phyloP scores from a whole-genome alignment of 352 stramenopile species.

The Phytophthora cactorum region DNA sequence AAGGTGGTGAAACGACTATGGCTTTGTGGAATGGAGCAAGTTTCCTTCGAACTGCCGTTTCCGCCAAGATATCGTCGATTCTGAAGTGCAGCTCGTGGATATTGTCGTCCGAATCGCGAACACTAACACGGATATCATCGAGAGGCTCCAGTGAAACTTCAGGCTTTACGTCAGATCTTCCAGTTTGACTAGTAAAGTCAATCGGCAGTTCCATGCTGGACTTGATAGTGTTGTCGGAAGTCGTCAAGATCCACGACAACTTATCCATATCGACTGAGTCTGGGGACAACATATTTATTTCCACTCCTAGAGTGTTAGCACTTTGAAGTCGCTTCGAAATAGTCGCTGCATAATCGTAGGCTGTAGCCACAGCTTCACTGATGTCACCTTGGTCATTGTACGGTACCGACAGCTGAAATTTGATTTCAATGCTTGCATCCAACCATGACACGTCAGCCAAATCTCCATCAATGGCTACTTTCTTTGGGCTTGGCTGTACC shows the following conservation, averaged over 20 bases:
- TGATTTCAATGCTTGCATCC: slow-evolving; percentile 35
- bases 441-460: slow-evolving; percentile 17
- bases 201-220: slow-evolving; percentile 22
- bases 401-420: slow-evolving; percentile 49
- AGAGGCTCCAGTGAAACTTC: slow-evolving; percentile 46
- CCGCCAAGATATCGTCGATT: slow-evolving; percentile 46
- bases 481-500: slow-evolving; percentile 18
- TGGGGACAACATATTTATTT: background rate
- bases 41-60: slow-evolving; percentile 52
- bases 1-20: slow-evolving; percentile 25
- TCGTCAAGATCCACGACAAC: slow-evolving; percentile 30
- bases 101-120: slow-evolving; percentile 36
- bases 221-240: slow-evolving; percentile 1
- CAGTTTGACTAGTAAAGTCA: slow-evolving; percentile 38
- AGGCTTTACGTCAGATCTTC: slow-evolving; percentile 30
- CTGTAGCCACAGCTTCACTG: slow-evolving; percentile 35
- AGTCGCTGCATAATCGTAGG: slow-evolving; percentile 35
- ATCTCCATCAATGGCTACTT: slow-evolving; percentile 7
- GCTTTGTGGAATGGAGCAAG: slow-evolving; percentile 47
- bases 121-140: slow-evolving; percentile 53
- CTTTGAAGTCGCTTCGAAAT: slow-evolving; percentile 37
- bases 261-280: slow-evolving; percentile 17
- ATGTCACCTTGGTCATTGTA: slow-evolving; percentile 53
- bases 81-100: slow-evolving; percentile 54
- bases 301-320: slow-evolving; percentile 24